Base-by-base conservation (phyloP, 129 eudicot species). In the Artemisia argyi region DNA sequence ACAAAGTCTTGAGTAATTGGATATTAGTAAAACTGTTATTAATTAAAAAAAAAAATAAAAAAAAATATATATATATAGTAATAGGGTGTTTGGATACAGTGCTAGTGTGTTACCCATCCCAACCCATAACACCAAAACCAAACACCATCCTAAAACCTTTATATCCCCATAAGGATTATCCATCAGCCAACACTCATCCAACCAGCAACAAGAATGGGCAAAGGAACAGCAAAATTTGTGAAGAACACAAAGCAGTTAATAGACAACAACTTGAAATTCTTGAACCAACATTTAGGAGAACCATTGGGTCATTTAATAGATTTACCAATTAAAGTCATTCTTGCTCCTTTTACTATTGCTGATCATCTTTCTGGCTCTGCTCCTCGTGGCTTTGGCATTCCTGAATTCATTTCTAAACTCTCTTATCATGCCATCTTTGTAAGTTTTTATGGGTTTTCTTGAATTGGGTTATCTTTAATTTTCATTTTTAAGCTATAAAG, bases 381-480 rank as follows among this genome's bases (percentile, higher is more conserved):
- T 61, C 96, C 91, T 7, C 97, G 98, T 73, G 98, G 97, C 30
- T 93, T 87, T 56, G 97, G 98, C 76, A 73, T 93, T 68, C 98
- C 98, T 0, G 87, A 90, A 53, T 77, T 93, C 83, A 84, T 93
- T 77, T 93, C 98, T 57, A 87, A 87, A 78, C 78, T 84, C 61
- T 89, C 98, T 1, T 86, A 78, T 72, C 77, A 92, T 18, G 82
- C 97, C 46, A 78, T 93, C 64, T 84, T 90, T n/a, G 98, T 93
- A 86, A 59, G 89, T 57, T 26, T 26, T 26, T 26, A 28, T 28
- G 32, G 5, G 32, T 28, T 28, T 28, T 28, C 32, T 28, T 28
- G 32, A 28, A 28, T 28, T 28, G 32, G 4, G 5, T 3, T n/a
- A n/a, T n/a, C n/a, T n/a, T 3, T 28, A 28, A 0, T 7, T 19